Evolutionary conservation across 2,329 filamentous ascomycete genomes (phyloP), one percentile per base, ranked within the genome.

Genomic region (Colletotrichum graminicola): DNA sequence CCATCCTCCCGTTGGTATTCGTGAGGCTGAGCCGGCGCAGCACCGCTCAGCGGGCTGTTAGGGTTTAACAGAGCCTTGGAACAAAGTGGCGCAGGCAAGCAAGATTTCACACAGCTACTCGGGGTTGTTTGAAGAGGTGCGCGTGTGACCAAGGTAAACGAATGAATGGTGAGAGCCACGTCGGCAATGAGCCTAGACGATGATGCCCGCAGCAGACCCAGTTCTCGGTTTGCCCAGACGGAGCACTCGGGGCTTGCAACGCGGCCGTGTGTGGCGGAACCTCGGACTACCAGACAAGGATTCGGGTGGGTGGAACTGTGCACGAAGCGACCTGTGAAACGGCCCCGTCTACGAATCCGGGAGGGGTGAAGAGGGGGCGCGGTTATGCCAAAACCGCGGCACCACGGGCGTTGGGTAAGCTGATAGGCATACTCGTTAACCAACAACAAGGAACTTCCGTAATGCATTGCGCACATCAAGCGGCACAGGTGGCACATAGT

Each of bases 11-110:
- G 51, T 23, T 47, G n/a, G 10, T 47, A 43, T 54, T 18, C 18
- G 18, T n/a, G 59, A 51, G 69, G 69, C 69, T 72, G 65, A 60
- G 65, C 54, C 49, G 65, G 65, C 68, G 65, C 68, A 68, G 68
- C 65, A 63, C 14, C 7, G 41, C 36, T 60, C 49, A 41, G 59
- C 47, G 59, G 59, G 56, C n/a, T 8, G 32, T 56, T 51, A 36
- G 52, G 52, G 65, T 12, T 55, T 36, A 39, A 45, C 57, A 62
- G 39, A 18, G 56, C 63, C 45, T 49, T 32, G 23, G 18, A 47
- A n/a, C 26, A 23, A 39, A 60, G 54, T 45, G 63, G n/a, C 49
- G 12, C 39, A 34, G 51, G 26, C 45, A 21, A 18, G 29, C 23
- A 23, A 32, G 43, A 32, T 45, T 23, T 23, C 34, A 10, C 6